Conservation (phyloP, 805 yeast species). For the Soucietia sequanensis region DNA sequence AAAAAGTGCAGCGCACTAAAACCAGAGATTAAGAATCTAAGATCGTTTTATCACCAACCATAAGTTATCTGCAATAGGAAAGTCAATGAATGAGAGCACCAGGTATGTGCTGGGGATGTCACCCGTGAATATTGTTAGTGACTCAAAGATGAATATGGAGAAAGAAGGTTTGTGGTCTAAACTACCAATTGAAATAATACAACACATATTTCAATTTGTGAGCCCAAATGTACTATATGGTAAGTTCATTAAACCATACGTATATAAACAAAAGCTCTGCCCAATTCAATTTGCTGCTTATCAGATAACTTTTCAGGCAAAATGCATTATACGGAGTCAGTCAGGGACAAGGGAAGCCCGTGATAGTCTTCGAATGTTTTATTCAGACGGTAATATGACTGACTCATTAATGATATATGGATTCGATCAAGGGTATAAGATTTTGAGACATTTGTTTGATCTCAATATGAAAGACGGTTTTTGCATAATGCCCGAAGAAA, state of each 20-base stretch:
- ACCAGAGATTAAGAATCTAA: too few species aligned
- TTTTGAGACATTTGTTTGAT: slow-evolving; percentile 7
- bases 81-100: too few species aligned
- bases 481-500: slow-evolving; percentile 6
- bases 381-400: background rate
- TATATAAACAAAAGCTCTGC: slow-evolving; percentile 2
- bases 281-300: slow-evolving; percentile 8
- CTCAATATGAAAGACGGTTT: slow-evolving; percentile 5
- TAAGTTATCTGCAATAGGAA: too few species aligned
- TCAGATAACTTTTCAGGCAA: background rate
- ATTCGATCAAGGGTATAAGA: slow-evolving; percentile 8
- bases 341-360: background rate
- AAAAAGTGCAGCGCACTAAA: too few species aligned
- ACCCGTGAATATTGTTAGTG: too few species aligned
- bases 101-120: too few species aligned
- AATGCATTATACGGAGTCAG: background rate
- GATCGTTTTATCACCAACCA: too few species aligned
- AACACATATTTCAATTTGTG: slow-evolving; percentile 5
- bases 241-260: slow-evolving; percentile 8
- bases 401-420: slow-evolving; percentile 4
- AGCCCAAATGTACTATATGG: slow-evolving; percentile 7
- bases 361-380: background rate
- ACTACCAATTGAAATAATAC: slow-evolving; percentile 11
- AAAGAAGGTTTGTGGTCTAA: too few species aligned
- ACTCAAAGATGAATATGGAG: too few species aligned